Percentiles rank a stretch among this genome's conserved stretches.
Conservation (phyloP, 2,329 filamentous ascomycete genomes). For the Reticulascus tulasneorum region DNA sequence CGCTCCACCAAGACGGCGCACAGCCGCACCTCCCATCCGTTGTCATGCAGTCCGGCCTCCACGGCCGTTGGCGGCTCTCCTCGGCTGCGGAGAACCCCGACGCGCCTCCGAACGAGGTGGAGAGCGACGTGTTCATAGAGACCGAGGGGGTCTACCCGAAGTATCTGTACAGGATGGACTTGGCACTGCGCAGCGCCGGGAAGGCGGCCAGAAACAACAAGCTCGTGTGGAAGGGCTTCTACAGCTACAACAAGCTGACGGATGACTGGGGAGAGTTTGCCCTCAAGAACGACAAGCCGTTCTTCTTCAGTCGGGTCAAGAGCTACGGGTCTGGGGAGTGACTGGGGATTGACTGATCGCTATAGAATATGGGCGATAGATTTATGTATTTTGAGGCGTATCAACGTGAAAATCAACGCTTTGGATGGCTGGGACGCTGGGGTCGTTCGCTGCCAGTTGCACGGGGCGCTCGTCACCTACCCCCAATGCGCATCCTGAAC, state of each 20-base stretch:
- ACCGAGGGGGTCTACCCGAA: slow-evolving; percentile 75
- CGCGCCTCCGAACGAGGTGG: slow-evolving; percentile 34
- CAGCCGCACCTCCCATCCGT: slow-evolving; percentile 33
- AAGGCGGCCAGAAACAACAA: slow-evolving; percentile 75
- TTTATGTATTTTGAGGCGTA: too few relatives aligned
- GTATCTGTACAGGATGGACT: slow-evolving; percentile 81
- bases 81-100: slow-evolving; percentile 28
- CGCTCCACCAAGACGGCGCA: slow-evolving; percentile 31
- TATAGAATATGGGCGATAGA: too few relatives aligned
- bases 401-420: too few relatives aligned
- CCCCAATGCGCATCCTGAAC: too few relatives aligned
- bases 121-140: slow-evolving; percentile 75
- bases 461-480: too few relatives aligned
- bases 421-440: too few relatives aligned
- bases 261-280: slow-evolving; percentile 86
- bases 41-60: slow-evolving; percentile 65
- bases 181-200: slow-evolving; percentile 64
- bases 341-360: background rate
- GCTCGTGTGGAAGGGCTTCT: slow-evolving; percentile 82
- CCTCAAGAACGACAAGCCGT: slow-evolving; percentile 60
- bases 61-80: slow-evolving; percentile 40
- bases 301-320: slow-evolving; percentile 63
- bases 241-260: slow-evolving; percentile 83
- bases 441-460: too few relatives aligned
- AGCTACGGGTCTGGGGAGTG: slow-evolving; percentile 53